Base-by-base conservation (phyloP, 1,284 basidiomycete genomes). In the Rhizoctonia solani region DNA sequence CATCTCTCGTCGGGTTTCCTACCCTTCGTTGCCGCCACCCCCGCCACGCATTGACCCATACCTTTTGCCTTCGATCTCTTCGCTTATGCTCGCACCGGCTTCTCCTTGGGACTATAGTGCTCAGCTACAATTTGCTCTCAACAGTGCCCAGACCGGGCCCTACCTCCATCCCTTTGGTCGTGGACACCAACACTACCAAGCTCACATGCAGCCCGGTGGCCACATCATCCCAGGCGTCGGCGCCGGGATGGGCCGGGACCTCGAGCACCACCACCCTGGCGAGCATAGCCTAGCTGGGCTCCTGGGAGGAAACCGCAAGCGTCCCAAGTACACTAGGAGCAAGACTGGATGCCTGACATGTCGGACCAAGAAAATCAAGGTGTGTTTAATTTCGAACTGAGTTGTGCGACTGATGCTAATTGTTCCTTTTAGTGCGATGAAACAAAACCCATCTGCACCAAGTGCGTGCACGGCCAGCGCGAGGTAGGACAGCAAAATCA, bases 361-460 rank as follows among this genome's bases (percentile, higher is more conserved):
- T 80, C 84, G 90, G 73, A 83, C 85, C 71, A 92, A 92, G 81
- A 92, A 92, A 82, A 89, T 92, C 73, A 92, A 92, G 84, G 90
- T 90, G 70, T 65, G 82, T 29, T 34, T 39, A 23, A 63, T 75
- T 54, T 53, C n/a, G 52, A 47, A 50, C 69, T 29, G 25, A 37
- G 52, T 44, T 23, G 19, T 39, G 37, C 34, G 14, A 13, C 34
- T 34, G 23, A 61, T 50, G 63, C 59, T 67, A 39, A 54, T 69
- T 11, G 52, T 27, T 41, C n/a, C n/a, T 14, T 27, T 13, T 46
- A 92, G 90, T 92, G 90, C 76, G 90, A 92, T 74, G 90, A 92
- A 77, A 82, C 84, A 9, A 91, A 92, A 74, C 90, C 90, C 41
- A 85, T 82, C 69, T 92, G 90, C 77, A 85, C 86, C 79, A 85